These are phyloP conservation scores for Alternaria longipes DNA, from an alignment of 2,329 filamentous ascomycete species.

Conservation along the genomic window DNA sequence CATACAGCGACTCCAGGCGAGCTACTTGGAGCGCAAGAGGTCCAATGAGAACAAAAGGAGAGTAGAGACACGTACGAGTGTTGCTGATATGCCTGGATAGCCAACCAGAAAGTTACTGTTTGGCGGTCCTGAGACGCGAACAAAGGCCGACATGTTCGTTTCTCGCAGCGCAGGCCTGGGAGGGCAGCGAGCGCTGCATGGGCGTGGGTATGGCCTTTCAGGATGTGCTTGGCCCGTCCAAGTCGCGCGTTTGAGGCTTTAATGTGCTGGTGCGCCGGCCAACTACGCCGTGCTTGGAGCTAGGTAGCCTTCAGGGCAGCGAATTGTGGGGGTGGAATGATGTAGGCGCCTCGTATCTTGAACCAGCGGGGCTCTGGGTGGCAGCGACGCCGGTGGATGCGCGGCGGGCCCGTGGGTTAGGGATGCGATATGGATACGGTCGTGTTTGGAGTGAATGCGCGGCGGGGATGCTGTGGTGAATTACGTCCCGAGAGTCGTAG, in stretches of 20 bases:
- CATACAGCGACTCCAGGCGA: constrained; percentile 1
- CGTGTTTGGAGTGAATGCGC: constrained; percentile 17
- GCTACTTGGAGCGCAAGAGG: constrained; percentile 10
- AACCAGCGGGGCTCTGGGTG: constrained; percentile 35
- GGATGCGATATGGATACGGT: constrained; percentile 9
- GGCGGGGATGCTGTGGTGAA: constrained; percentile 21
- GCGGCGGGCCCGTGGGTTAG: constrained; percentile 18
- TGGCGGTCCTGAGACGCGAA: constrained; percentile 95
- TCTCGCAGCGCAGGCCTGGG: constrained; percentile 48
- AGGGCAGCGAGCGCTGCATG: constrained; percentile 48
- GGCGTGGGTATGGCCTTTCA: constrained; percentile 32
- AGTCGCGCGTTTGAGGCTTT: constrained; percentile 17
- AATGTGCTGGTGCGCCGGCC: constrained; percentile 14
- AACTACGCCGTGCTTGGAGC: constrained; percentile 21
- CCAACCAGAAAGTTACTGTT: constrained; percentile 97
- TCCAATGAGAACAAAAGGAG: constrained; percentile 6
- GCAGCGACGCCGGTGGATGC: constrained; percentile 20
- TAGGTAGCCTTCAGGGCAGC: constrained; percentile 35
- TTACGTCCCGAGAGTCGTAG: constrained; percentile 20
- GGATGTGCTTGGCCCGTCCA: constrained; percentile 16
- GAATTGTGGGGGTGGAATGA: constrained; percentile 32
- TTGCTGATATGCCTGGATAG: constrained; percentile 97
- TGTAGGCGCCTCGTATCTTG: constrained; percentile 23
- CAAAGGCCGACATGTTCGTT: constrained; percentile 71
- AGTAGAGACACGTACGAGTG: constrained; percentile 73